A percentile compares a stretch with the other conserved stretches of the same genome.
Conservation (phyloP, 164 flowering plant species). For the Saururus chinensis region DNA sequence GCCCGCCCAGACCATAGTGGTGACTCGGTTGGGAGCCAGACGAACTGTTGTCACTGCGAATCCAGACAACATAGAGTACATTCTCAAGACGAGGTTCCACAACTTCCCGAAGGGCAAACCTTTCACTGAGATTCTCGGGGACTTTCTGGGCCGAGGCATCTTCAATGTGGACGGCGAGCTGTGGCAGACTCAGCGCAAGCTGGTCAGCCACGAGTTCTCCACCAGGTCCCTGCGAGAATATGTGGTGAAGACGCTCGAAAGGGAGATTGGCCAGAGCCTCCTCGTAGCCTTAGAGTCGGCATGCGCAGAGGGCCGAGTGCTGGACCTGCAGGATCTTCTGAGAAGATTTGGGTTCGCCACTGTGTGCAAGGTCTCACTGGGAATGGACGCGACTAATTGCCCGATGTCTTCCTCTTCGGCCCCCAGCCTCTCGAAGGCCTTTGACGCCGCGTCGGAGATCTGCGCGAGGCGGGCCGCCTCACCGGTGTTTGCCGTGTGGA, state of each 20-base stretch:
- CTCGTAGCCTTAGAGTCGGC: constrained; percentile 39
- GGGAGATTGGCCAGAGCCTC: constrained; percentile 32
- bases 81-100: constrained; percentile 48
- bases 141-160: constrained; percentile 62
- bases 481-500: constrained; percentile 43
- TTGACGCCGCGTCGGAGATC: constrained; percentile 46
- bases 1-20: constrained; percentile 37
- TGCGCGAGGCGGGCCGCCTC: constrained; percentile 41
- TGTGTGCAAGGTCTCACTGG: constrained; percentile 46
- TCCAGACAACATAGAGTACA: constrained; percentile 56
- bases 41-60: constrained; percentile 55
- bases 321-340: constrained; percentile 38
- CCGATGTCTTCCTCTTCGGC: constrained; percentile 9
- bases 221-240: constrained; percentile 35
- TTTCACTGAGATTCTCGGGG: constrained; percentile 55
- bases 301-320: not conserved
- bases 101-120: constrained; percentile 68
- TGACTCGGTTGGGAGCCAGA: constrained; percentile 39
- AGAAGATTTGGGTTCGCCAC: constrained; percentile 44
- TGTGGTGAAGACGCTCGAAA: constrained; percentile 24
- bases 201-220: constrained; percentile 55
- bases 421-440: constrained; percentile 29
- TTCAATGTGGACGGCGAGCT: constrained; percentile 63
- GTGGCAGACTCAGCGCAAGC: constrained; percentile 50
- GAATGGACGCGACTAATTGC: constrained; percentile 35